Conservation (phyloP, 805 yeast genomes). For the Wickerhamomyces ciferrii region DNA sequence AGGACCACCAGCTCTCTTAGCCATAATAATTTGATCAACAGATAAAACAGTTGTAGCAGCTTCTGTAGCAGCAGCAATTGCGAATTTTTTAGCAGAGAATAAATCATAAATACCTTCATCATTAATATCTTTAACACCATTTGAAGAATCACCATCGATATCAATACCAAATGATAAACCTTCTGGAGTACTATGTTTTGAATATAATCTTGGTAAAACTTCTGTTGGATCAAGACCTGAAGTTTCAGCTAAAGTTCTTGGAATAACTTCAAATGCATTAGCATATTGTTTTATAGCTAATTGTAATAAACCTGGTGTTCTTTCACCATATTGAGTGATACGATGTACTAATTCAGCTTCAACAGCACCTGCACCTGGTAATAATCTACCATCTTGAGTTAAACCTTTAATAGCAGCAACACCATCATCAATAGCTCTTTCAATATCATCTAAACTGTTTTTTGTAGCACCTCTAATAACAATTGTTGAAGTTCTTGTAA, state of each 20-base stretch:
- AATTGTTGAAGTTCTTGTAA: conserved; percentile 85
- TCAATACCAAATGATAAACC: conserved; percentile 58
- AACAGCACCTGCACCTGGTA: conserved; percentile 96
- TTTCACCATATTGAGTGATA: conserved; percentile 82
- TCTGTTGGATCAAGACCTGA: conserved; percentile 90
- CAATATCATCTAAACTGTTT: conserved; percentile 88
- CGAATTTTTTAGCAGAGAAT: conserved; percentile 74
- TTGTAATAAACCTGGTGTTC: conserved; percentile 88
- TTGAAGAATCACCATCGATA: conserved; percentile 64
- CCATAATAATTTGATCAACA: conserved; percentile 97
- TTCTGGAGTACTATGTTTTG: conserved; percentile 64
- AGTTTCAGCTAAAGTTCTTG: conserved; percentile 89
- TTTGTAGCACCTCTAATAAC: conserved; percentile 96
- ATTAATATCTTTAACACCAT: conserved; percentile 68
- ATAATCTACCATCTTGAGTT: conserved; percentile 70
- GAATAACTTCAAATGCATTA: conserved; percentile 90
- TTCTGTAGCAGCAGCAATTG: conserved; percentile 90
- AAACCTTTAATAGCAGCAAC: conserved; percentile 88
- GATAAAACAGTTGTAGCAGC: conserved; percentile 88
- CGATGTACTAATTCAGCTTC: conserved; percentile 84
- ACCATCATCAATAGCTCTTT: conserved; percentile 97
- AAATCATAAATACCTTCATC: conserved; percentile 74
- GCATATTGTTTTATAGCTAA: conserved; percentile 93
- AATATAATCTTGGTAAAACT: conserved; percentile 81
- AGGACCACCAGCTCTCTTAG: conserved; percentile 99